Percentiles rank a stretch among this genome's conserved stretches.
phyloP scores from a whole-genome alignment of 2,329 filamentous ascomycete species.

The Hypomyces rosellus region DNA sequence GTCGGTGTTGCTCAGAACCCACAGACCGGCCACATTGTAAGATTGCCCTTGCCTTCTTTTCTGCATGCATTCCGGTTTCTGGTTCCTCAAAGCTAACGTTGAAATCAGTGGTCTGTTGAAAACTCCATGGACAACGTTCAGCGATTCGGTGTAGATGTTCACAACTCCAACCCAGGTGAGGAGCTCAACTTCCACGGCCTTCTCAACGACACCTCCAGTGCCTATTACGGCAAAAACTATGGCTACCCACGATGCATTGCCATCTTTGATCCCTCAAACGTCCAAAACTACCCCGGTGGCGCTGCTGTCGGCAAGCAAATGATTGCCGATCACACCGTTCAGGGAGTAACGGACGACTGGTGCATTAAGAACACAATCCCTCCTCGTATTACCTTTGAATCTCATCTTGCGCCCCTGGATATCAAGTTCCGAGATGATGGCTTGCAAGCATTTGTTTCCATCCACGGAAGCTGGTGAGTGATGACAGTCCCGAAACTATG shows the following conservation, averaged over 20 bases:
- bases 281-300: constrained; percentile 28
- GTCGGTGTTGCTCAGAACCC: constrained; percentile 59
- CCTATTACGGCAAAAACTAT: constrained; percentile 41
- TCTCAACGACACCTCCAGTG: constrained; percentile 28
- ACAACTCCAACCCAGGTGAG: constrained; percentile 62
- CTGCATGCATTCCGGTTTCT: background rate
- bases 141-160: constrained; percentile 49
- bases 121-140: constrained; percentile 58
- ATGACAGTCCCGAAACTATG: background rate
- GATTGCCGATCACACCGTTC: constrained; percentile 18
- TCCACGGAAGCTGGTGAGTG: constrained; percentile 53
- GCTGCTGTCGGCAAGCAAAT: constrained; percentile 19
- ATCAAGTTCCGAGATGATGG: constrained; percentile 53
- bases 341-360: constrained; percentile 16
- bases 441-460: constrained; percentile 52
- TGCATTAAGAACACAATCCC: constrained; percentile 17
- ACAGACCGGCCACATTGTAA: constrained; percentile 35
- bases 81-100: background rate
- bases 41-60: constrained; percentile 1
- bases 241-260: constrained; percentile 60
- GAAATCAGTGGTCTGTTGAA: constrained; percentile 48
- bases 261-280: constrained; percentile 40
- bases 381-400: constrained; percentile 20
- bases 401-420: constrained; percentile 60
- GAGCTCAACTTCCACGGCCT: constrained; percentile 65